Conservation (phyloP, 805 yeast genomes). For the Starmera quercuum region DNA sequence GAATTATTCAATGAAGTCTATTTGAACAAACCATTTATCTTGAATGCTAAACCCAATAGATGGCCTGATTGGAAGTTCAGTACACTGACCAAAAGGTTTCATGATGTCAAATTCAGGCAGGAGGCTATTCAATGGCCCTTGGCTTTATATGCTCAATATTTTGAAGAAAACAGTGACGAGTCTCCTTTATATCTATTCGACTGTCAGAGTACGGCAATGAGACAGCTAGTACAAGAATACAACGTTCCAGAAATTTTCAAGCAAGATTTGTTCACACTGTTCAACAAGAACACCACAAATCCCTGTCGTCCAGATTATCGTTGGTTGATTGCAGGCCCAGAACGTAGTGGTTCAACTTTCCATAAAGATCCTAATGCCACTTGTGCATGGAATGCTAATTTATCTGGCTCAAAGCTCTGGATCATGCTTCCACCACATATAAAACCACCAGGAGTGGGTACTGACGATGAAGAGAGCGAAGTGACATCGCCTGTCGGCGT, state of each 20-base stretch:
- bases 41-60: conserved; percentile 25
- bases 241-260: conserved; percentile 45
- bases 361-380: conserved; percentile 92
- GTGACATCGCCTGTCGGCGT: conserved; percentile 89
- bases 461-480: conserved; percentile 71
- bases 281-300: conserved; percentile 22
- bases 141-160: conserved; percentile 51
- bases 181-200: conserved; percentile 83
- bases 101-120: conserved; percentile 63
- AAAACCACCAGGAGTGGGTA: conserved; percentile 80
- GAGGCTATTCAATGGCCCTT: conserved; percentile 82
- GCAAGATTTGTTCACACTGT: conserved; percentile 54
- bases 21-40: conserved; percentile 58
- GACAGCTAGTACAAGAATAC: conserved; percentile 45
- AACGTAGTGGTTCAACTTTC: conserved; percentile 78
- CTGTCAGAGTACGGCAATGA: conserved; percentile 66
- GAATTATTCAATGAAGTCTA: conserved; percentile 38
- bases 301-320: conserved; percentile 86
- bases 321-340: conserved; percentile 88
- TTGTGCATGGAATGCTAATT: conserved; percentile 81
- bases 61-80: conserved; percentile 66
- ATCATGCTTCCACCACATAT: conserved; percentile 75
- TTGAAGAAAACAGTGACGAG: conserved; percentile 61
- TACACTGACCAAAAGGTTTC: conserved; percentile 42
- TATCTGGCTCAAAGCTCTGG: conserved; percentile 78